Evolutionary conservation across 345 rosid genomes (phyloP).

Genomic region (Cardiospermum halicacabum): DNA sequence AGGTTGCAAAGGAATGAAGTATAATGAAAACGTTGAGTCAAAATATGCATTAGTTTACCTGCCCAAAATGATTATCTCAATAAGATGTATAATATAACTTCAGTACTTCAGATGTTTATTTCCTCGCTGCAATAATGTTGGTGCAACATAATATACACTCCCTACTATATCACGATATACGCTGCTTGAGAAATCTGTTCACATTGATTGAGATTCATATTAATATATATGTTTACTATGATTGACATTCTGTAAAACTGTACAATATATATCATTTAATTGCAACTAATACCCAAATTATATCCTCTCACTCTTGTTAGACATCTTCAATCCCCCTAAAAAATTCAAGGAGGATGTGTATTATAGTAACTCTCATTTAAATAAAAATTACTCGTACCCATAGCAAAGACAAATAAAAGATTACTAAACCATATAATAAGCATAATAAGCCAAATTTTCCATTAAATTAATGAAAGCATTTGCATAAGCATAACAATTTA

Average conservation of each 20-base stretch:
- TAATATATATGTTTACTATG: background rate
- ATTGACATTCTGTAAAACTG: background rate
- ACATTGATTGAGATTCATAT: background rate
- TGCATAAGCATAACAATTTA: too few species aligned
- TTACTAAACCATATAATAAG: too few species aligned
- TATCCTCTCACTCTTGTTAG: too few species aligned
- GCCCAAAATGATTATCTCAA: constrained; percentile 98
- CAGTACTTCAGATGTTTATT: constrained; percentile 89
- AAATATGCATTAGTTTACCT: constrained; percentile 35
- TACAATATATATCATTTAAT: background rate
- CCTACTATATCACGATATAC: constrained; percentile 70
- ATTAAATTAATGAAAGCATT: too few species aligned
- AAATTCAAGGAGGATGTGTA: too few species aligned
- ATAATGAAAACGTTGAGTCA: background rate
- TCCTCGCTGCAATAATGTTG: constrained; percentile 71
- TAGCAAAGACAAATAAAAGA: too few species aligned
- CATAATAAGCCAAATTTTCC: too few species aligned
- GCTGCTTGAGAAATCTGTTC: constrained; percentile 53
- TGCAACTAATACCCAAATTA: too few species aligned
- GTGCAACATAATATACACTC: constrained; percentile 91
- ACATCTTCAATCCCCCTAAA: too few species aligned
- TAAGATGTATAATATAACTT: constrained; percentile 70
- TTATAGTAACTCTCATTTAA: too few species aligned
- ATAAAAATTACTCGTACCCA: too few species aligned
- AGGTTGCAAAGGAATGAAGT: background rate